Percentiles rank a stretch among this genome's conserved stretches.
These are phyloP conservation scores for Cymodocea nodosa DNA, from an alignment of 116 monocot genomes.

Conservation along the genomic window DNA sequence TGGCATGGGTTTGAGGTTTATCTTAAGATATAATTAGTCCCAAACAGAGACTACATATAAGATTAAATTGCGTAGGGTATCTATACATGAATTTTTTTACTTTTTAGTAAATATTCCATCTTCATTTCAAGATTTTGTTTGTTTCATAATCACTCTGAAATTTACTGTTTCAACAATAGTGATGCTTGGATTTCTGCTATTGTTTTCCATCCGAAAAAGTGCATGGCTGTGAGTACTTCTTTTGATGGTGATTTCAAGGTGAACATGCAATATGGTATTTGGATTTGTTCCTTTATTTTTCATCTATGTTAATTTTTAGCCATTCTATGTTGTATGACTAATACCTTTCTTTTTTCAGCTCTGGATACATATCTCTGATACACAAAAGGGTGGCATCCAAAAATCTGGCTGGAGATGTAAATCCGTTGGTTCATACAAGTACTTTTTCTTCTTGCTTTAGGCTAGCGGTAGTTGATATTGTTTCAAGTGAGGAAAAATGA, in stretches of 20 bases:
- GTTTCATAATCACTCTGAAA: not conserved
- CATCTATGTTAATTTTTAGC: not conserved
- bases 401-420: slow-evolving; percentile 87
- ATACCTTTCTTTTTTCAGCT: slow-evolving; percentile 26
- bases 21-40: no score
- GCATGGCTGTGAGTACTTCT: slow-evolving; percentile 78
- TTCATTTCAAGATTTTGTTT: no score
- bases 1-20: no score
- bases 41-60: no score
- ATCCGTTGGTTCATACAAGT: slow-evolving; percentile 98
- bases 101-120: no score
- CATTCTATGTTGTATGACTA: not conserved
- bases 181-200: slow-evolving; percentile 67
- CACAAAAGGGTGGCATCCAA: slow-evolving; percentile 28
- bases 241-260: slow-evolving; percentile 93
- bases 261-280: slow-evolving; percentile 2
- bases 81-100: no score
- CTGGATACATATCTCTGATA: slow-evolving; percentile 37
- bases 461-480: not conserved
- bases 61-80: no score
- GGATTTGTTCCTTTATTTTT: not conserved
- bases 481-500: not conserved
- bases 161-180: slow-evolving; percentile 12
- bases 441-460: slow-evolving; percentile 1
- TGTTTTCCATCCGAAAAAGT: slow-evolving; percentile 54